Percentiles rank a stretch among this genome's conserved stretches.
These are phyloP conservation scores for Thelephora aurantiotincta DNA, from an alignment of 768 basidiomycete genomes.

Conservation along the genomic window DNA sequence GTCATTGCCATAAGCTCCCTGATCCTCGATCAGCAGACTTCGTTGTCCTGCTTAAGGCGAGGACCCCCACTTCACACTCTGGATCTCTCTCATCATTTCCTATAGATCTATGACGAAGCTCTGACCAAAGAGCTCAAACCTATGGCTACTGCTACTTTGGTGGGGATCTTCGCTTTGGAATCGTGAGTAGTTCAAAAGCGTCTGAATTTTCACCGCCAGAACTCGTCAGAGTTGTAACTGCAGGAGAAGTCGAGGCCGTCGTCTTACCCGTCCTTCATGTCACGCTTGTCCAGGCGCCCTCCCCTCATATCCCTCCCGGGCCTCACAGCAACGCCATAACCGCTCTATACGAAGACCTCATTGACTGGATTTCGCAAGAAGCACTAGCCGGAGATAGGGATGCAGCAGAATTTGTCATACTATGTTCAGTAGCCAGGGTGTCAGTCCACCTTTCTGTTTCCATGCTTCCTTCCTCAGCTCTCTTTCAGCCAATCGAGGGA, in stretches of 20 bases:
- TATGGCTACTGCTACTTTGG: slow-evolving; percentile 52
- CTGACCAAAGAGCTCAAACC: slow-evolving; percentile 33
- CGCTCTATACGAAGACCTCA: slow-evolving; percentile 36
- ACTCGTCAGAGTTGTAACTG: slow-evolving; percentile 19
- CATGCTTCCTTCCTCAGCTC: slow-evolving; percentile 1
- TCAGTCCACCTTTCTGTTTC: slow-evolving; percentile 21
- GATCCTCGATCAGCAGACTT: slow-evolving; percentile 36
- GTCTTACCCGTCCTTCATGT: slow-evolving; percentile 58
- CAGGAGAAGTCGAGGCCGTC: slow-evolving; percentile 15
- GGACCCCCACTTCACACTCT: not conserved
- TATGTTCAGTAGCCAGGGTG: slow-evolving; percentile 48
- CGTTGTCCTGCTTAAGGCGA: slow-evolving; percentile 64
- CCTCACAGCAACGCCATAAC: slow-evolving; percentile 19
- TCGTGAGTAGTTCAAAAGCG: slow-evolving; percentile 6
- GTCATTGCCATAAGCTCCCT: slow-evolving; percentile 51
- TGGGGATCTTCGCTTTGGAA: slow-evolving; percentile 61
- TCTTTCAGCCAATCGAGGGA: slow-evolving; percentile 45
- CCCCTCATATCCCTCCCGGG: slow-evolving; percentile 25
- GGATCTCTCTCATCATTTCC: slow-evolving; percentile 2
- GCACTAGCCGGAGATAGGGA: slow-evolving; percentile 52
- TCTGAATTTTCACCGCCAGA: not conserved
- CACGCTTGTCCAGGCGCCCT: slow-evolving; percentile 34
- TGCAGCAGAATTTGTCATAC: slow-evolving; percentile 65
- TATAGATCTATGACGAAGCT: slow-evolving; percentile 45
- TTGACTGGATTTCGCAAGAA: slow-evolving; percentile 62